These are phyloP conservation scores for Croton setiger DNA, from an alignment of 441 rosid genomes.

Conservation along the genomic window DNA sequence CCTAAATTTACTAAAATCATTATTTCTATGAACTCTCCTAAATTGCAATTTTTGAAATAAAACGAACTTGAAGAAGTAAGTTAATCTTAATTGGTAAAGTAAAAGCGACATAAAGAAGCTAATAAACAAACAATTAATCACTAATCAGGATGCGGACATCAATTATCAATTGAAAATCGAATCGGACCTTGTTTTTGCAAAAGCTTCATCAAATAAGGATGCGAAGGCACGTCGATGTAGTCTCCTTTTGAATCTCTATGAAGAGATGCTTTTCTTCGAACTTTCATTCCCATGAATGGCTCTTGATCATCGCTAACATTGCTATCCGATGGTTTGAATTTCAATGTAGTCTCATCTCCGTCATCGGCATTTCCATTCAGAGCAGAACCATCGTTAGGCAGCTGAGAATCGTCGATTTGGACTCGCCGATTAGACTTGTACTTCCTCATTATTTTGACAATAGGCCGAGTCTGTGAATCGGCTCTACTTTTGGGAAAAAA, in stretches of 20 bases:
- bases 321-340: constrained; percentile 31
- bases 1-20: neutral
- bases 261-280: constrained; percentile 76
- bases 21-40: neutral
- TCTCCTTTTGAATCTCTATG: constrained; percentile 76
- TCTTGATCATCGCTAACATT: constrained; percentile 62
- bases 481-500: constrained; percentile 3
- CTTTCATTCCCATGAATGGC: constrained; percentile 81
- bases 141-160: neutral
- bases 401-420: constrained; percentile 43
- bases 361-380: neutral
- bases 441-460: constrained; percentile 33
- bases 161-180: neutral
- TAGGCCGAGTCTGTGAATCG: constrained; percentile 26
- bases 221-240: constrained; percentile 67
- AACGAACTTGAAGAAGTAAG: neutral
- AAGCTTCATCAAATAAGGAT: constrained; percentile 61
- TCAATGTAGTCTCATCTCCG: constrained; percentile 24
- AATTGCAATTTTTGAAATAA: neutral
- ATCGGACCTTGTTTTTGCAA: constrained; percentile 78
- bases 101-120: neutral
- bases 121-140: neutral
- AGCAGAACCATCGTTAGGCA: constrained; percentile 31
- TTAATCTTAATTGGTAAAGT: neutral
- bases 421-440: constrained; percentile 43